Base-by-base conservation (phyloP, 305 asterid species). In the Solanum hybrid region DNA sequence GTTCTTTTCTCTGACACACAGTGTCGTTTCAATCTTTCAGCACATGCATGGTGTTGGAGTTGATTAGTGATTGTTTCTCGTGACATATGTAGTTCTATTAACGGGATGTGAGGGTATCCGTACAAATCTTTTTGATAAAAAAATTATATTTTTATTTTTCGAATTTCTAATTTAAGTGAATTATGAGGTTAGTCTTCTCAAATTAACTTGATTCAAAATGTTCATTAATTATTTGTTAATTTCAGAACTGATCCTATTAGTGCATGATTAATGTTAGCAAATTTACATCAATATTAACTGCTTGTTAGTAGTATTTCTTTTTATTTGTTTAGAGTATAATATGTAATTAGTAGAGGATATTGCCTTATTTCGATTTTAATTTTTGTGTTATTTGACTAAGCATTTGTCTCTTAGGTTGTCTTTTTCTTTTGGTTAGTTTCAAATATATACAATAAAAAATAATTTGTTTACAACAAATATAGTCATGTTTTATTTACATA, bases 141-240 rank as follows among this genome's bases (percentile, higher is more conserved):
- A 51, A 51, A 40, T 57, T 57, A 57, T 3, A 18, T 18, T 57
- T 46, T 57, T 57, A 57, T 20, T 57, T 61, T 61, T 61, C 2
- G 0, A 61, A 7, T 20, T 0, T 20, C 24, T 0, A 3, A 20
- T 61, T 20, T 0, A 20, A 61, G 71, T 20, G 26, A 3, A 8
- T 4, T 20, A 61, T 8, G 5, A 8, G 26, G 71, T 20, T 20
- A 61, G 26, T 61, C 71, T 61, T 61, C 26, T 61, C 11, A 20
- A 20, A 61, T 61, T 61, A 20, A 61, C 71, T 20, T 61, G 71
- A 61, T 61, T 61, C 71, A 61, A 61, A 61, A 0, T 61, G 5
- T 3, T 61, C 24, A 61, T 61, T 61, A 61, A 8, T 61, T 61
- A 20, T 61, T 61, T 61, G 71, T 61, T 61, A 61, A 61, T 8